Evolutionary conservation across 305 asterid species (phyloP), one percentile per base, ranked within the genome.

Genomic region (Lippia alba): DNA sequence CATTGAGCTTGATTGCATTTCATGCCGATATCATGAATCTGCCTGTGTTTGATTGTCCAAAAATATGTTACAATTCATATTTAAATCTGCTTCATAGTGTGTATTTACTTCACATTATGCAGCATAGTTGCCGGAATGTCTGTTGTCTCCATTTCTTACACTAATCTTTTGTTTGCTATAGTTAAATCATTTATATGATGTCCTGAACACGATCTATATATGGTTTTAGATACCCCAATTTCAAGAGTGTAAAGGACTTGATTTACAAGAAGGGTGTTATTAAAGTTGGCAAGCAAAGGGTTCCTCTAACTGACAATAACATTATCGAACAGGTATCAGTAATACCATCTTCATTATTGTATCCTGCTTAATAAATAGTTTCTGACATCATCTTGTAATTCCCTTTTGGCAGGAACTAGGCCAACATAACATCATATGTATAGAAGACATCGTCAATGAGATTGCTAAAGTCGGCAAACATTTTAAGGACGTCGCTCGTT

Each of bases 161-260:
- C 3, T 24, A 24, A 24, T 24, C 30, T 24, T 24, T 24, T 24
- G 30, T 24, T 24, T 24, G 30, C 30, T 24, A 24, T 55, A 8
- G 54, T 14, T 50, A 66, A 15, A 4, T 44, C 69, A 19, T 50
- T 56, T 32, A 34, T 45, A 24, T 24, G 30, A 24, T 24, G 30
- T 24, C 30, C 30, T 24, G 30, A 24, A 24, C 3, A 24, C 3
- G 30, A 24, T 24, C 30, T 39, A 32, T 70, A 19, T 70, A 5
- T 72, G 56, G 46, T 72, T 79, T 58, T 75, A 94, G 98, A 20
- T 94, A 86, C 81, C 99, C 99, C 51, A 90, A 81, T 80, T 73
- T 86, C 60, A 92, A 87, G 91, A 90, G 89, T 70, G 94, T 92
- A 78, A 90, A 83, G 86, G 99, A 92, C 79, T 83, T 94, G 82